Evolutionary conservation across 1,284 basidiomycete genomes (phyloP).

Genomic region (Cryptococcus depauperatus): DNA sequence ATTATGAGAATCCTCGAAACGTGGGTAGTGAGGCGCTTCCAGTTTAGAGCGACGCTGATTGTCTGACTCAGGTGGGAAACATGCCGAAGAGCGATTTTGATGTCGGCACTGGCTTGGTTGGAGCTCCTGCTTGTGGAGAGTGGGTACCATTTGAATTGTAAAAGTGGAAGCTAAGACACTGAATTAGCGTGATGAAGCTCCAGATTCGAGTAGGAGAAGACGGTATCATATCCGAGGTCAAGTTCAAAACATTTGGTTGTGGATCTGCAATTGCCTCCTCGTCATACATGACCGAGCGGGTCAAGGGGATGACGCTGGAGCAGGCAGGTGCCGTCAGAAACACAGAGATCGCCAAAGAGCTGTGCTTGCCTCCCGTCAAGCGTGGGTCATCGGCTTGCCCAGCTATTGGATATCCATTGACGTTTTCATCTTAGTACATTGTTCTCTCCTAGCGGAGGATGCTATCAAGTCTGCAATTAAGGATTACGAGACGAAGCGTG

Average conservation of each 20-base stretch:
- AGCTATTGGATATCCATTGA: not conserved
- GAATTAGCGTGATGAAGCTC: conserved; percentile 93
- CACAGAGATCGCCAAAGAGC: conserved; percentile 97
- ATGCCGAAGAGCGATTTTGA: conserved; percentile 82
- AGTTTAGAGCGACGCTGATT: not conserved
- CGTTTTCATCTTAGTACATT: conserved; percentile 43
- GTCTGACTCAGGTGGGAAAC: conserved; percentile 56
- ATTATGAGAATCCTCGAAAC: conserved; percentile 91
- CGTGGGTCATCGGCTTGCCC: conserved; percentile 52
- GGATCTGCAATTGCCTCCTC: conserved; percentile 93
- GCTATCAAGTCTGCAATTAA: conserved; percentile 91
- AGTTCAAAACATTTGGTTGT: conserved; percentile 92
- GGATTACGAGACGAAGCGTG: conserved; percentile 76
- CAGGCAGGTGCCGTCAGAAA: conserved; percentile 96
- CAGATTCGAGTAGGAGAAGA: conserved; percentile 95
- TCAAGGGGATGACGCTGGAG: conserved; percentile 88
- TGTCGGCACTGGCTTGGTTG: conserved; percentile 96
- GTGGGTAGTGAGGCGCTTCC: conserved; percentile 50
- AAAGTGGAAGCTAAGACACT: not conserved
- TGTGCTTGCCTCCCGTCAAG: conserved; percentile 93
- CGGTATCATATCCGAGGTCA: conserved; percentile 88
- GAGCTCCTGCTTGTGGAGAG: conserved; percentile 63
- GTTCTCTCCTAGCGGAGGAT: conserved; percentile 89
- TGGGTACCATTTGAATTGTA: conserved; percentile 17
- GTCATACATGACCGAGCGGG: conserved; percentile 95